Evolutionary conservation across 2,329 filamentous ascomycete species (phyloP).

Genomic region (Tolypocladium inflatum): DNA sequence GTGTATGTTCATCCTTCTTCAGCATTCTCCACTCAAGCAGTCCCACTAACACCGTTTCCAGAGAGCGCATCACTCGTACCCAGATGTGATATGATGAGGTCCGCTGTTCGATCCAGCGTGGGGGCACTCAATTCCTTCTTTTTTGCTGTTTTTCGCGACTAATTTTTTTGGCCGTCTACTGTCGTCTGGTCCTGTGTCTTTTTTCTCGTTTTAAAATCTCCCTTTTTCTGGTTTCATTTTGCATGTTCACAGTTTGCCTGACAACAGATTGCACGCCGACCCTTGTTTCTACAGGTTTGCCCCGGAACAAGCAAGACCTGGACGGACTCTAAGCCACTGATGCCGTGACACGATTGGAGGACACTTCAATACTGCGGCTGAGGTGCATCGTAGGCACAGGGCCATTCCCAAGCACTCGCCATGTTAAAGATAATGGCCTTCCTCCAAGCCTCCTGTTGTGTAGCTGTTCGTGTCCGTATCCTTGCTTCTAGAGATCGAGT

Average conservation of each 20-base stretch:
- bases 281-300: too few species aligned
- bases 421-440: not conserved
- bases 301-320: not conserved
- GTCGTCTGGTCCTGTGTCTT: too few species aligned
- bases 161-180: not conserved
- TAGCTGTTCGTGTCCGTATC: not conserved
- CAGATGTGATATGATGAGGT: constrained; percentile 1
- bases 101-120: constrained; percentile 3
- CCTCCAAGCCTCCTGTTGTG: not conserved
- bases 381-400: constrained; percentile 1
- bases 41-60: too few species aligned
- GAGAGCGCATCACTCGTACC: constrained; percentile 1
- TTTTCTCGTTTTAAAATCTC: not conserved
- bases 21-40: too few species aligned
- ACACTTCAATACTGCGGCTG: constrained; percentile 3
- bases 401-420: not conserved
- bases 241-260: too few species aligned
- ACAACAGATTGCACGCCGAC: not conserved
- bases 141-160: not conserved
- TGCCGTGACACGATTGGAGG: not conserved
- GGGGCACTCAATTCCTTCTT: not conserved
- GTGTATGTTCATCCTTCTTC: not conserved
- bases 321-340: too few species aligned
- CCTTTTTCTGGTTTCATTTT: not conserved
- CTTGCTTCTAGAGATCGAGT: not conserved